Evolutionary conservation across 345 rosid genomes (phyloP).

Genomic region (Eucalyptus fibrosa): DNA sequence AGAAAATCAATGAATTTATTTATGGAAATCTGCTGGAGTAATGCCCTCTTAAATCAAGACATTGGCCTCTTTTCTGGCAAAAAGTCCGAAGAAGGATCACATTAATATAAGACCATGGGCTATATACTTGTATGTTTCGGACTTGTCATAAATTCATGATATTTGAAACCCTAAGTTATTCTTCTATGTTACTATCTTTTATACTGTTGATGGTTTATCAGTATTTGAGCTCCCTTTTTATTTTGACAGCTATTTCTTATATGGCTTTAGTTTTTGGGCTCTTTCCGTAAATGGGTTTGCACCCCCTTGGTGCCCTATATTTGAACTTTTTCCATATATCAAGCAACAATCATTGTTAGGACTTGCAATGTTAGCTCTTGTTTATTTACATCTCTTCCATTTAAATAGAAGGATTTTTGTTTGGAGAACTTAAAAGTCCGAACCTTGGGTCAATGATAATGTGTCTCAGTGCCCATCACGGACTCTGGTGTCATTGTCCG

Average conservation of each 20-base stretch:
- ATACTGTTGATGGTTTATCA: not conserved
- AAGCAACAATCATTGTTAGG: not conserved
- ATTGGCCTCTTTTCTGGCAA: not conserved
- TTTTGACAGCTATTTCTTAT: not conserved
- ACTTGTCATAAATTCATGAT: not conserved
- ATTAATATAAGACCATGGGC: not conserved
- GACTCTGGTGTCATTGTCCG: not conserved
- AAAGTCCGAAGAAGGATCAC: not conserved
- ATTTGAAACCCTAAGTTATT: not conserved
- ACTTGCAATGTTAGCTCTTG: not conserved
- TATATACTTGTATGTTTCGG: not conserved
- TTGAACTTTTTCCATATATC: not conserved
- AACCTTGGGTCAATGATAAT: not conserved
- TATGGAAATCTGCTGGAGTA: not conserved
- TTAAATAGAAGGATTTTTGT: not conserved
- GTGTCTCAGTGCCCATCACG: not conserved
- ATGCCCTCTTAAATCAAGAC: not conserved
- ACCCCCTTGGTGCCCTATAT: not conserved
- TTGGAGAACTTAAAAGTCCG: not conserved
- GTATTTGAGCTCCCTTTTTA: not conserved
- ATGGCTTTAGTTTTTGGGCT: not conserved
- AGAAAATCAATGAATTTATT: not conserved
- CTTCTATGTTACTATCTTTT: not conserved
- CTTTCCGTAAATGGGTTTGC: not conserved
- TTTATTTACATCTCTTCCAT: not conserved